These are phyloP conservation scores for Volvox africanus DNA, from an alignment of 139 green algal genomes.

Conservation along the genomic window DNA sequence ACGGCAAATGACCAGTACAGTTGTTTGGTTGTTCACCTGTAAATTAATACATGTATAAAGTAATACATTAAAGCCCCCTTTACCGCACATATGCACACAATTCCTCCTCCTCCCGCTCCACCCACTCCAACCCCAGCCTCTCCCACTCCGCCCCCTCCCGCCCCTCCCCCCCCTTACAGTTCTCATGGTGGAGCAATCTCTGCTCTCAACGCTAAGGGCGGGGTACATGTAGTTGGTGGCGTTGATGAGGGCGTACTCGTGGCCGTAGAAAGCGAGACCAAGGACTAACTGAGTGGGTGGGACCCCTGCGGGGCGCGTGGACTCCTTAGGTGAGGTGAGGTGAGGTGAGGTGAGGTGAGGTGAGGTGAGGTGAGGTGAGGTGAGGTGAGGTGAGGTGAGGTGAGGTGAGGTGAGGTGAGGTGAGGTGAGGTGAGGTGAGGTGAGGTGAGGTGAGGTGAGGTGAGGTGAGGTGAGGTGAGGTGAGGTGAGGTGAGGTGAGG, in stretches of 20 bases:
- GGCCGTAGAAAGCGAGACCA: constrained; percentile 49
- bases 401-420: too few relatives aligned
- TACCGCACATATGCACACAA: neutral
- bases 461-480: too few relatives aligned
- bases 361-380: too few relatives aligned
- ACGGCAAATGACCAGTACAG: too few relatives aligned
- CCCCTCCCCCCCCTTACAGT: neutral
- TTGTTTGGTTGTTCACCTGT: too few relatives aligned
- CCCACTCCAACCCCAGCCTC: neutral
- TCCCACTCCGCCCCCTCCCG: neutral
- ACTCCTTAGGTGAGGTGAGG: too few relatives aligned
- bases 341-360: too few relatives aligned
- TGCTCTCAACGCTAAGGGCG: constrained; percentile 21
- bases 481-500: too few relatives aligned
- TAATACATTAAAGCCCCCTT: neutral
- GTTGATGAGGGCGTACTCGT: constrained; percentile 42
- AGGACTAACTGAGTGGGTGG: constrained; percentile 25
- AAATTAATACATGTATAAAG: too few relatives aligned
- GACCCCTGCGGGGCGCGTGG: neutral
- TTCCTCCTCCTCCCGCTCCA: neutral
- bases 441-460: too few relatives aligned
- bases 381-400: too few relatives aligned
- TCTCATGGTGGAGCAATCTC: constrained; percentile 23
- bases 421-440: too few relatives aligned
- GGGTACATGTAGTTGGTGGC: neutral